Conservation (phyloP, 2,329 filamentous ascomycete species). For the Nannizziopsis barbatae region DNA sequence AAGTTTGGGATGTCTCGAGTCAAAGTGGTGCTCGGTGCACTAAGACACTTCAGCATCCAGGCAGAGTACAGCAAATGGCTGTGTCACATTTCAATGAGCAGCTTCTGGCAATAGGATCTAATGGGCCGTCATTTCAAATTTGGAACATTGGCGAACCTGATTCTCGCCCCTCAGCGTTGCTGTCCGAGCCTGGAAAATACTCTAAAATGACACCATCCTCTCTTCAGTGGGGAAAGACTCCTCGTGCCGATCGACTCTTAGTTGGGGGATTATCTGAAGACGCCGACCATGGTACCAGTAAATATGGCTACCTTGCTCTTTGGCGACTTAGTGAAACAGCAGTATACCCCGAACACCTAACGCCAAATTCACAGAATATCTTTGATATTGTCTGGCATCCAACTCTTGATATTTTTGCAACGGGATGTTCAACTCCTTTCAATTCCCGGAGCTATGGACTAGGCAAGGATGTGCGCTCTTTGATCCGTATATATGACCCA, state of each 20-base stretch:
- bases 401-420: slow-evolving; percentile 40
- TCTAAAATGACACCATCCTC: slow-evolving; percentile 28
- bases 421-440: slow-evolving; percentile 39
- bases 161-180: not conserved
- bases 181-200: not conserved
- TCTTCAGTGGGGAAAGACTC: slow-evolving; percentile 38
- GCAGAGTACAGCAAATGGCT: slow-evolving; percentile 43
- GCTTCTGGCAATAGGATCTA: slow-evolving; percentile 41
- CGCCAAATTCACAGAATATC: slow-evolving; percentile 42
- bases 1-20: slow-evolving; percentile 42
- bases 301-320: slow-evolving; percentile 43
- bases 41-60: slow-evolving; percentile 35
- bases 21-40: slow-evolving; percentile 22
- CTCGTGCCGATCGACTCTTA: slow-evolving; percentile 33
- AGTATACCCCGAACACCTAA: slow-evolving; percentile 29
- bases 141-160: slow-evolving; percentile 23
- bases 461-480: slow-evolving; percentile 35
- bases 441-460: slow-evolving; percentile 18
- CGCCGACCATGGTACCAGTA: slow-evolving; percentile 26
- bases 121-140: slow-evolving; percentile 23
- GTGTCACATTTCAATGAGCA: slow-evolving; percentile 30
- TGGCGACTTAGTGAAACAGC: slow-evolving; percentile 41
- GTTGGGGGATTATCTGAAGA: slow-evolving; percentile 45
- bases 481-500: slow-evolving; percentile 44
- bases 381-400: slow-evolving; percentile 51